Conservation (phyloP, 2,329 filamentous ascomycete genomes). For the Dactylellina parvicollis region DNA sequence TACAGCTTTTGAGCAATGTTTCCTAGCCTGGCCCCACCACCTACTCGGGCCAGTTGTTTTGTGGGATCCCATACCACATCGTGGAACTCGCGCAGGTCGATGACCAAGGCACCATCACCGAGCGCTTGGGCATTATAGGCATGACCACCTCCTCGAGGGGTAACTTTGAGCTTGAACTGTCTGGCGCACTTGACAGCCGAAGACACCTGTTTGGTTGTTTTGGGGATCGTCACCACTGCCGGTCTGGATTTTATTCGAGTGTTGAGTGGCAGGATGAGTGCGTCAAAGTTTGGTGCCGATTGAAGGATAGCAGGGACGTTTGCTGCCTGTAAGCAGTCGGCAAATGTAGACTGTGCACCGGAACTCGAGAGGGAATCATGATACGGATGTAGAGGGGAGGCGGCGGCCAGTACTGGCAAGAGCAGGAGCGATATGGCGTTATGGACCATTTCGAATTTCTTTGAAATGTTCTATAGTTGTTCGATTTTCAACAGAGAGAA, state of each 20-base stretch:
- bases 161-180: conserved; percentile 66
- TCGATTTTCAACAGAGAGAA: too few species aligned
- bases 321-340: conserved; percentile 1
- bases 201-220: conserved; percentile 67
- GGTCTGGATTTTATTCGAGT: conserved; percentile 61
- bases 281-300: conserved; percentile 3
- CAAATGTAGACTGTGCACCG: background rate
- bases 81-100: conserved; percentile 64
- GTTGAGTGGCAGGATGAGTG: conserved; percentile 1
- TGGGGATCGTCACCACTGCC: conserved; percentile 68
- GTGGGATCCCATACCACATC: conserved; percentile 62
- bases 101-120: conserved; percentile 65
- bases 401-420: conserved; percentile 7
- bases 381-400: conserved; percentile 1
- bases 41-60: conserved; percentile 63
- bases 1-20: conserved; percentile 62
- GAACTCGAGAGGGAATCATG: background rate
- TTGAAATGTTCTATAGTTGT: too few species aligned
- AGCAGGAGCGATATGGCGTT: background rate
- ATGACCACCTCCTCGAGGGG: conserved; percentile 72
- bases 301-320: conserved; percentile 1
- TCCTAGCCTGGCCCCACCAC: conserved; percentile 66
- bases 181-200: conserved; percentile 69
- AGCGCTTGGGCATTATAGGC: conserved; percentile 68
- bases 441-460: conserved; percentile 7